Conservation (phyloP, 192 early-diverging fungal species). For the Linnemannia zychae region DNA sequence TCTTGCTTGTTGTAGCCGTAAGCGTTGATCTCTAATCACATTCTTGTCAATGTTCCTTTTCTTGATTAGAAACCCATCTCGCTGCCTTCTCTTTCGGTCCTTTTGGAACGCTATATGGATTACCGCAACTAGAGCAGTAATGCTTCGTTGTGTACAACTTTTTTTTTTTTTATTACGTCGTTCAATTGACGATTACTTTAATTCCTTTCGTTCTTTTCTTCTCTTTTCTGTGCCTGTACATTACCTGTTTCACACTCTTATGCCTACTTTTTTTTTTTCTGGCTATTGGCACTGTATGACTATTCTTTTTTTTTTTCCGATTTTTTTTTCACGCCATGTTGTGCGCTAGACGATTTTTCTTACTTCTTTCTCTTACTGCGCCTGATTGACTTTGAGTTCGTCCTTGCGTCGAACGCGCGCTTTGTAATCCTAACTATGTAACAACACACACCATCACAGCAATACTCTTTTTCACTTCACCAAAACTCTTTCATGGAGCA, state of each 20-base stretch:
- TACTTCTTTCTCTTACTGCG: background rate
- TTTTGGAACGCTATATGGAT: conserved; percentile 38
- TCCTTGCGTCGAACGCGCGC: background rate
- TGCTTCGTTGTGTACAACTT: background rate
- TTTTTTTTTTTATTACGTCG: background rate
- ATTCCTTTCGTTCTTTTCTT: background rate
- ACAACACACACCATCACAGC: background rate
- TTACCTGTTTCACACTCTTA: conserved; percentile 1
- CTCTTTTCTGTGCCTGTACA: background rate
- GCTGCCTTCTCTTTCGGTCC: conserved; percentile 39
- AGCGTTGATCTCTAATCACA: background rate
- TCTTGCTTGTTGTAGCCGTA: background rate
- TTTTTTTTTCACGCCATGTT: background rate
- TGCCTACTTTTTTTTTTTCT: background rate
- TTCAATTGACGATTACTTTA: no score
- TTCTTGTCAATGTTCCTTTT: background rate
- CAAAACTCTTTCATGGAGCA: background rate
- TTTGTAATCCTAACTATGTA: conserved; percentile 5
- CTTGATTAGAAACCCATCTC: conserved; percentile 44
- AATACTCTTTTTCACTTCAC: background rate
- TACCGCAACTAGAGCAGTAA: conserved; percentile 5
- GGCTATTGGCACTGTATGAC: background rate
- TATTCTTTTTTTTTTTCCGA: background rate
- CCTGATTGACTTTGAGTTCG: background rate
- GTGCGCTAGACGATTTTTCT: background rate